Evolutionary conservation across 2,329 filamentous ascomycete species (phyloP).

Genomic region (Periconia sp.): DNA sequence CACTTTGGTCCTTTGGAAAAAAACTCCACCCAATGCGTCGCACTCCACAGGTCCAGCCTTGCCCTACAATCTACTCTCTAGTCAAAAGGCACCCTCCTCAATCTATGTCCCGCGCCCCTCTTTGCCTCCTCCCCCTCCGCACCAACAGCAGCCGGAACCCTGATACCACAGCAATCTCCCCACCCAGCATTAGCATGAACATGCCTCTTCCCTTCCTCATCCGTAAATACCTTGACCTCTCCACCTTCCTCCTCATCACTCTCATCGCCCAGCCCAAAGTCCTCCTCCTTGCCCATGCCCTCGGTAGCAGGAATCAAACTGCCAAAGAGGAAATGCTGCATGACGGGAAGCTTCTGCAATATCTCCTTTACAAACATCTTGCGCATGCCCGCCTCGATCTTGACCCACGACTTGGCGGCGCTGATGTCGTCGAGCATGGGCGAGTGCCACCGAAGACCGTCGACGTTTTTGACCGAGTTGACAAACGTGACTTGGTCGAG

Average conservation of each 20-base stretch:
- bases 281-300: conserved; percentile 74
- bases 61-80: conserved; percentile 47
- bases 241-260: conserved; percentile 51
- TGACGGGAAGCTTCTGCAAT: conserved; percentile 89
- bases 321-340: conserved; percentile 98
- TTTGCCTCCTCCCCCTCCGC: conserved; percentile 90
- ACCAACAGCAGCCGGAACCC: conserved; percentile 91
- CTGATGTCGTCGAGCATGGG: conserved; percentile 99
- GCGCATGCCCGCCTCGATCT: conserved; percentile 93
- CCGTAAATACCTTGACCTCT: conserved; percentile 64
- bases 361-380: conserved; percentile 97
- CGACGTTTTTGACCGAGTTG: conserved; percentile 94
- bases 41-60: neutral
- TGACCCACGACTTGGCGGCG: conserved; percentile 84
- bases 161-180: conserved; percentile 98
- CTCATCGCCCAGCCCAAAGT: conserved; percentile 53
- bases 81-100: conserved; percentile 83
- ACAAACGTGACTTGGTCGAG: conserved; percentile 93
- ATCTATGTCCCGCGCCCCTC: conserved; percentile 61
- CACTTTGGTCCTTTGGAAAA: too few relatives aligned
- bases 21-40: neutral
- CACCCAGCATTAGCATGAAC: conserved; percentile 73
- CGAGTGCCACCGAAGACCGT: conserved; percentile 92
- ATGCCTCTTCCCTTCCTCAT: conserved; percentile 71
- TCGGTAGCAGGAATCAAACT: conserved; percentile 79